Evolutionary conservation across 352 stramenopile genomes (phyloP).

Genomic region (Phytopythium litorale): DNA sequence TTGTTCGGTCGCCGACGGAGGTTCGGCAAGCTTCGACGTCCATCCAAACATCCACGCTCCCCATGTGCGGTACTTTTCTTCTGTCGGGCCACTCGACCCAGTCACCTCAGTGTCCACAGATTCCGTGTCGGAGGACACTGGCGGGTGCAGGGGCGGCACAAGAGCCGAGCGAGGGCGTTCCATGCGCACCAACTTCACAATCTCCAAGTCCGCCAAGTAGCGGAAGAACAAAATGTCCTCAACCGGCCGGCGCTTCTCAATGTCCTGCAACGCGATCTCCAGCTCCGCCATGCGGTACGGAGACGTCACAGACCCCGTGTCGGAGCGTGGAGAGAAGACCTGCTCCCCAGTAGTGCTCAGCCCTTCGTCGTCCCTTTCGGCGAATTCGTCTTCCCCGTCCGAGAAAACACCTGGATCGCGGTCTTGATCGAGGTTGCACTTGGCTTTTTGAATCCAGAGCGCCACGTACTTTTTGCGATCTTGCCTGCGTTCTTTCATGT

Average conservation of each 20-base stretch:
- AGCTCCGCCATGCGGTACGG: constrained; percentile 13
- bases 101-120: constrained; percentile 78
- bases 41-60: constrained; percentile 85
- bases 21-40: constrained; percentile 63
- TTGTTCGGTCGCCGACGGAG: constrained; percentile 22
- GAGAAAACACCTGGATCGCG: constrained; percentile 11
- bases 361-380: constrained; percentile 4
- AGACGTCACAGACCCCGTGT: constrained; percentile 11
- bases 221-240: constrained; percentile 87
- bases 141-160: constrained; percentile 36
- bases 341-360: constrained; percentile 1
- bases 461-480: constrained; percentile 71
- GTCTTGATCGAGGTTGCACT: constrained; percentile 14
- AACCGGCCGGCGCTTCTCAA: constrained; percentile 63
- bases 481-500: constrained; percentile 78
- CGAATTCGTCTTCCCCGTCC: constrained; percentile 50
- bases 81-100: constrained; percentile 61
- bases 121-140: constrained; percentile 63
- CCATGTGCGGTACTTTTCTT: constrained; percentile 76
- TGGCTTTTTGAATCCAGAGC: constrained; percentile 49
- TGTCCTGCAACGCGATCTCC: constrained; percentile 51
- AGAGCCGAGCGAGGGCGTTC: constrained; percentile 15
- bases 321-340: constrained; percentile 1
- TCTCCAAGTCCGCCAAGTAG: constrained; percentile 62
- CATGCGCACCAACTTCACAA: constrained; percentile 28